Evolutionary conservation across 2,329 filamentous ascomycete species (phyloP).

Genomic region (Blastomyces silverae): DNA sequence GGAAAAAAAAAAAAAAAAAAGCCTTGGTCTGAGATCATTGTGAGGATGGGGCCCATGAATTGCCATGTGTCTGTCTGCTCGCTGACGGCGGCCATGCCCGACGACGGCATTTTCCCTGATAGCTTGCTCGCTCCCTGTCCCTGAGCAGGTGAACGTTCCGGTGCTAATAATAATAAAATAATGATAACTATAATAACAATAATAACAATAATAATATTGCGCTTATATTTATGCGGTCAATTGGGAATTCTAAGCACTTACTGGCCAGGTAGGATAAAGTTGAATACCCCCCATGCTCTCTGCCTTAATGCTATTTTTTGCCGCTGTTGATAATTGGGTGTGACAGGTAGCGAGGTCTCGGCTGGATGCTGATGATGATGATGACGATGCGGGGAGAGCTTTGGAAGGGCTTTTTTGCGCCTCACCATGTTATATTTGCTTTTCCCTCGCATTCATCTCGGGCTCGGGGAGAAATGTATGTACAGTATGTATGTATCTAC

Average conservation of each 20-base stretch:
- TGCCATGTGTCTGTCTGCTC: not conserved
- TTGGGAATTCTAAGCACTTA: not conserved
- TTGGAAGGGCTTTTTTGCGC: not conserved
- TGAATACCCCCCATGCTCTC: too few species aligned
- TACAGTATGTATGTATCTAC: too few species aligned
- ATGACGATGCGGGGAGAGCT: not conserved
- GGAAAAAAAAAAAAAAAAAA: too few species aligned
- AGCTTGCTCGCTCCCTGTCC: not conserved
- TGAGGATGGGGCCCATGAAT: not conserved
- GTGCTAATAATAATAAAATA: too few species aligned
- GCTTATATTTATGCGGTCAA: not conserved
- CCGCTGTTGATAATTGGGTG: not conserved
- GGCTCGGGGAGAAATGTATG: not conserved
- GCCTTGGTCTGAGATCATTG: not conserved
- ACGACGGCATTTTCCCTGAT: not conserved
- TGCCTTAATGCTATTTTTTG: too few species aligned
- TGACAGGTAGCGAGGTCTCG: not conserved
- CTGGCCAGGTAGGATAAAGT: not conserved
- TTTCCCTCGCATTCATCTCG: not conserved
- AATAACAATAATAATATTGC: too few species aligned
- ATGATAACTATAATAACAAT: too few species aligned
- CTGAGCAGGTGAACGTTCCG: too few species aligned
- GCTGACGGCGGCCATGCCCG: not conserved
- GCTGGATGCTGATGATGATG: not conserved
- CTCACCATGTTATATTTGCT: not conserved